Conservation (phyloP, 495 filamentous ascomycete species). For the Aspergillus incahuasiensis region DNA sequence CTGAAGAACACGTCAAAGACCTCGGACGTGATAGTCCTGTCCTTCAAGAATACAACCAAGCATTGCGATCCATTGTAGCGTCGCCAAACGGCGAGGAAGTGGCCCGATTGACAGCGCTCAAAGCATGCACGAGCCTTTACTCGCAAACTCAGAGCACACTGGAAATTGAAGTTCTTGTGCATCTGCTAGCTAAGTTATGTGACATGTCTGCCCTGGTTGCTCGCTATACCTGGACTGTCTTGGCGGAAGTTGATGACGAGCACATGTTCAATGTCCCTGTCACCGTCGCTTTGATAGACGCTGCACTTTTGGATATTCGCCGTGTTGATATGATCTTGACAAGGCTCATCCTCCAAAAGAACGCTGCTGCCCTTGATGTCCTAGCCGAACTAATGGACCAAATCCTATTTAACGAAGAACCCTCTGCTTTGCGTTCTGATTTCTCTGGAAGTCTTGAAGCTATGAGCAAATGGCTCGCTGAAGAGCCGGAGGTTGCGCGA, state of each 20-base stretch:
- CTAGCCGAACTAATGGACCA: slow-evolving; percentile 70
- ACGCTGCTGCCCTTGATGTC: slow-evolving; percentile 65
- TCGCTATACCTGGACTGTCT: slow-evolving; percentile 60
- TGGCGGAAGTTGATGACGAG: slow-evolving; percentile 66
- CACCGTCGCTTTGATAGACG: slow-evolving; percentile 69
- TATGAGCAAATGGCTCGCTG: slow-evolving; percentile 73
- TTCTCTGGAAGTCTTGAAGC: slow-evolving; percentile 78
- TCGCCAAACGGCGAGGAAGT: slow-evolving; percentile 59
- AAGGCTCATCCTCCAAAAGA: slow-evolving; percentile 63
- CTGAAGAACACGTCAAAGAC: slow-evolving; percentile 67
- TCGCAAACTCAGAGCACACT: slow-evolving; percentile 53
- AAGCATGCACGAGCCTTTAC: slow-evolving; percentile 68
- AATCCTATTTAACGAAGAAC: slow-evolving; percentile 69
- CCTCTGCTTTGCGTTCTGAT: slow-evolving; percentile 74
- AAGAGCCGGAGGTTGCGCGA: slow-evolving; percentile 61
- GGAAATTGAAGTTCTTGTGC: slow-evolving; percentile 77
- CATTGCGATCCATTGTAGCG: slow-evolving; percentile 45
- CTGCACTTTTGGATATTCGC: slow-evolving; percentile 68
- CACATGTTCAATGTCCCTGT: slow-evolving; percentile 74
- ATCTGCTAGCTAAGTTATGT: slow-evolving; percentile 75
- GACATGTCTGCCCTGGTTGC: slow-evolving; percentile 68
- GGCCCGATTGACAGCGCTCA: slow-evolving; percentile 61
- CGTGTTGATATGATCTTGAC: slow-evolving; percentile 74
- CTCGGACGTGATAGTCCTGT: slow-evolving; percentile 60
- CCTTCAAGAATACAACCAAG: slow-evolving; percentile 59